Percentiles rank a stretch among this genome's conserved stretches.
Conservation (phyloP, 208 protist species). For the Trypanosoma vivax region DNA sequence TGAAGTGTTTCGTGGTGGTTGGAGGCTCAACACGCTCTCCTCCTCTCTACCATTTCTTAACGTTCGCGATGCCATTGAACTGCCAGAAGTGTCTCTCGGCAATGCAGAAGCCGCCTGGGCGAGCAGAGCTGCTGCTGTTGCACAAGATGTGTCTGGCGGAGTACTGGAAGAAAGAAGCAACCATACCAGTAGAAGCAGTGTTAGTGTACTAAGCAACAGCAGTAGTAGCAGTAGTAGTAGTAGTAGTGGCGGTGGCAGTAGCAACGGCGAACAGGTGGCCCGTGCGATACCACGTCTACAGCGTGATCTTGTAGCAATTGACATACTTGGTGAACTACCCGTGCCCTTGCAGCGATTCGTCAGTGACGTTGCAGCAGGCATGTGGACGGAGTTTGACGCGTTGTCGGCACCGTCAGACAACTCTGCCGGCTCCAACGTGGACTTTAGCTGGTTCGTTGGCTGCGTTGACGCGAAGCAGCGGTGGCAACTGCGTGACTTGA, state of each 20-base stretch:
- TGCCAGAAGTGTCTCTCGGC: neutral
- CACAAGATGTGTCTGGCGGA: too few species aligned
- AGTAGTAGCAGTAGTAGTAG: too few species aligned
- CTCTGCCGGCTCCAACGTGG: slow-evolving; percentile 19
- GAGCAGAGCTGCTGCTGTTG: neutral
- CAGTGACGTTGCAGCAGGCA: neutral
- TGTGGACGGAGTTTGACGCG: slow-evolving; percentile 7
- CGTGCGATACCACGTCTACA: too few species aligned
- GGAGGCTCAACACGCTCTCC: too few species aligned
- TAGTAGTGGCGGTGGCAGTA: neutral
- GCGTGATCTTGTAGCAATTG: too few species aligned
- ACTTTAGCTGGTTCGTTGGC: slow-evolving; percentile 72
- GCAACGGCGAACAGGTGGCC: neutral
- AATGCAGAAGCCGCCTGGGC: neutral
- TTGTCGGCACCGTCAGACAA: slow-evolving; percentile 2
- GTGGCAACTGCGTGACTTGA: slow-evolving; percentile 55
- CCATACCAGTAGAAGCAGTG: neutral
- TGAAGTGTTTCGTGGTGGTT: too few species aligned
- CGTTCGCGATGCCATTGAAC: too few species aligned
- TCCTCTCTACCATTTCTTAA: too few species aligned
- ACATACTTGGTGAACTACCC: neutral
- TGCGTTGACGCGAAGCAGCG: slow-evolving; percentile 46
- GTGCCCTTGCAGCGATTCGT: neutral
- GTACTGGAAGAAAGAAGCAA: neutral
- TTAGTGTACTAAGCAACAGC: too few species aligned